Conservation (phyloP, 2,329 filamentous ascomycete genomes). For the Neonectria punicea region DNA sequence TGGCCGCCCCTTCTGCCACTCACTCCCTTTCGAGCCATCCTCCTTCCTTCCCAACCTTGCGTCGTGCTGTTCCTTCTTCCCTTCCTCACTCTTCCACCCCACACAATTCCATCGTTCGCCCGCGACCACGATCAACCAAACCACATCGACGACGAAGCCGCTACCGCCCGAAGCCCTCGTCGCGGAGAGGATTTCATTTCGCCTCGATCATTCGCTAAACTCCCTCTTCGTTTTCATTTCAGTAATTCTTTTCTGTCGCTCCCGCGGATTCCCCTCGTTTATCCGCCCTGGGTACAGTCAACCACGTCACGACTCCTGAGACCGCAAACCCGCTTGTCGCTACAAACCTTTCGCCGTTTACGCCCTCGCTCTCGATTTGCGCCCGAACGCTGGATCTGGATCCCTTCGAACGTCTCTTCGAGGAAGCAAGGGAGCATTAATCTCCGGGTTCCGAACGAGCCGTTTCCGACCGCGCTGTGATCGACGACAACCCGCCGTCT, state of each 20-base stretch:
- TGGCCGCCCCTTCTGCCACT: slow-evolving; percentile 25
- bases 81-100: slow-evolving; percentile 35
- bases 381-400: neutral
- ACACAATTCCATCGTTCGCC: slow-evolving; percentile 36
- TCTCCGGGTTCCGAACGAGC: slow-evolving; percentile 9
- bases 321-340: slow-evolving; percentile 14
- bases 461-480: slow-evolving; percentile 5
- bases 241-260: slow-evolving; percentile 35
- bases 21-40: slow-evolving; percentile 24
- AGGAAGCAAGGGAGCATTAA: slow-evolving; percentile 4
- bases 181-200: slow-evolving; percentile 39
- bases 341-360: neutral
- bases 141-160: slow-evolving; percentile 41
- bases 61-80: slow-evolving; percentile 31
- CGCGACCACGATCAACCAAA: slow-evolving; percentile 34
- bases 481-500: slow-evolving; percentile 9
- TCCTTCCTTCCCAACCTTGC: slow-evolving; percentile 27
- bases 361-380: slow-evolving; percentile 1
- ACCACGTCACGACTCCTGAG: slow-evolving; percentile 32
- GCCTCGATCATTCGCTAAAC: slow-evolving; percentile 42
- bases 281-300: slow-evolving; percentile 13
- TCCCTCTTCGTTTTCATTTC: slow-evolving; percentile 30
- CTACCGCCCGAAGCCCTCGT: slow-evolving; percentile 37
- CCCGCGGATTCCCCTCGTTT: slow-evolving; percentile 39
- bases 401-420: neutral